phyloP scores from a whole-genome alignment of 2,329 filamentous ascomycete species.

The Penicillium sp. region DNA sequence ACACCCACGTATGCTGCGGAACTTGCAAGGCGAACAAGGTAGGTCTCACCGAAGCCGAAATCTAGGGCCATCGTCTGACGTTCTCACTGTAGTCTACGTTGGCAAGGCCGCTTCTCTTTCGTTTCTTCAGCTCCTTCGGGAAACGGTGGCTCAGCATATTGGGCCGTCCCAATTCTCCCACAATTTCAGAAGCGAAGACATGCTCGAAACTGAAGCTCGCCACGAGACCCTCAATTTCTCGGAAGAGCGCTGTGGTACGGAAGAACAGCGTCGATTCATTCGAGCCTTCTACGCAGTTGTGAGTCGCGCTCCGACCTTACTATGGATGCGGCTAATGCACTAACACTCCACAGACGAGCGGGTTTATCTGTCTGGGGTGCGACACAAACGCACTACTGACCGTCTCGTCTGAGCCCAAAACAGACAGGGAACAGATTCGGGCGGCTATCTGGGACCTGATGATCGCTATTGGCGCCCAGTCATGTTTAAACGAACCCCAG shows the following conservation, averaged over 20 bases:
- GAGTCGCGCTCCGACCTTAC: slow-evolving; percentile 9
- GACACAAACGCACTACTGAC: slow-evolving; percentile 24
- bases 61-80: slow-evolving; percentile 35
- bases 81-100: slow-evolving; percentile 41
- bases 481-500: slow-evolving; percentile 31
- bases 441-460: slow-evolving; percentile 44
- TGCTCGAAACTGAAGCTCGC: slow-evolving; percentile 51
- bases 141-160: slow-evolving; percentile 49
- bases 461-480: slow-evolving; percentile 55
- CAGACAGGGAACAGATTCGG: slow-evolving; percentile 25
- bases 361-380: slow-evolving; percentile 41
- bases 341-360: slow-evolving; percentile 38
- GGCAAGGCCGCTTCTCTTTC: slow-evolving; percentile 47
- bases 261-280: slow-evolving; percentile 36
- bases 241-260: slow-evolving; percentile 29
- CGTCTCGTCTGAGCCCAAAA: slow-evolving; percentile 13
- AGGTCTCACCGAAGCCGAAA: too few relatives aligned
- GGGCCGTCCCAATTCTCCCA: slow-evolving; percentile 56
- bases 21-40: slow-evolving; percentile 54
- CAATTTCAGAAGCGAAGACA: slow-evolving; percentile 50
- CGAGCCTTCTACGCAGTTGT: slow-evolving; percentile 31
- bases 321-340: background rate
- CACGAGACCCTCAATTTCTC: slow-evolving; percentile 35
- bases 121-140: slow-evolving; percentile 55
- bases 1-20: slow-evolving; percentile 49